Evolutionary conservation across 2,329 filamentous ascomycete genomes (phyloP), one percentile per base, ranked within the genome.

Genomic region (Fusarium veterinarium): DNA sequence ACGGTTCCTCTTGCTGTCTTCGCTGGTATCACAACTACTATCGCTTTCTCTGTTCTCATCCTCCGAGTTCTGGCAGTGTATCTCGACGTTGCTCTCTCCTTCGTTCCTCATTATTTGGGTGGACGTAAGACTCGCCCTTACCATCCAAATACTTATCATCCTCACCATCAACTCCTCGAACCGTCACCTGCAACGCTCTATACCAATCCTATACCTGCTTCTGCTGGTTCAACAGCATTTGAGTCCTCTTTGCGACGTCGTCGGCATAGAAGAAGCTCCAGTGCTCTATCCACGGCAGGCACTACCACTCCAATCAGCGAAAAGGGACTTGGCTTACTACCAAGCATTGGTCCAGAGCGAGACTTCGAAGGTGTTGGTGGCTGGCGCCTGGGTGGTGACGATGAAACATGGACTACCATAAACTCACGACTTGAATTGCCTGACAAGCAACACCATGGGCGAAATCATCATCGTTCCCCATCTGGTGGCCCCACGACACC

Each of bases 1-100:
- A 90, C 90, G 28, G 81, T 92, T 17, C 91, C 91, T 13, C 85
- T 93, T 59, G 86, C 89, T 73, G 78, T 92, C 55, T 87, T 90
- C 60, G 91, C 91, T 58, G 87, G 86, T 70, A 81, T 92, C 71
- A 93, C 91, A 37, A 90, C 91, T 60, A 86, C 85, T 8, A 74
- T 92, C 52, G 90, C 91, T 42, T 88, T 91, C 71, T 84, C 87
- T 41, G 84, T 91, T 40, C 86, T 93, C 53, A 85, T 89, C 76
- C 81, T 91, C 69, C 87, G 91, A 30, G 86, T 91, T 30, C 82
- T 87, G 49, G 77, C 91, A 57, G 87, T 92, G 62, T 92, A 92
- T 77, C 81, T 91, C 67, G 90, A 92, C 76, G 84, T 93, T 57
- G 87, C 84, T 46, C 79, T 89, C 25, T 88, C 88, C 12, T 83